Conservation (phyloP, 2,329 filamentous ascomycete species). For the Cercospora citrullina region DNA sequence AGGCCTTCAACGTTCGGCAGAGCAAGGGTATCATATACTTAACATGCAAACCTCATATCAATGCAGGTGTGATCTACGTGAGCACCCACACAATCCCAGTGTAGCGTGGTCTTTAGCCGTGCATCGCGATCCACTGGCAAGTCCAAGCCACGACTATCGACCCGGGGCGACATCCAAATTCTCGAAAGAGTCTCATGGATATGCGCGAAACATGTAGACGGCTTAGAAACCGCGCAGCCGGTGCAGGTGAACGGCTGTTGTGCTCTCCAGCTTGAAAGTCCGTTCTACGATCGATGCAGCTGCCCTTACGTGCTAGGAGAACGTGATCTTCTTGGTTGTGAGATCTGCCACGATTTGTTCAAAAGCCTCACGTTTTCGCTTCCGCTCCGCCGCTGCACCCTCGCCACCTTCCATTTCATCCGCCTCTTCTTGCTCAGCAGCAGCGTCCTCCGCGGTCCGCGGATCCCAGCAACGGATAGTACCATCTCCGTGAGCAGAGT, state of each 20-base stretch:
- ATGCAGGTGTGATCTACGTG: background rate
- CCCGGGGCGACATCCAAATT: background rate
- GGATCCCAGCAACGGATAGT: slow-evolving; percentile 79
- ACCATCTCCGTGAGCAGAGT: slow-evolving; percentile 81
- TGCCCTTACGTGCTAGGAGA: slow-evolving; percentile 23
- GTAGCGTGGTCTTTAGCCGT: background rate
- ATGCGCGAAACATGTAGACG: background rate
- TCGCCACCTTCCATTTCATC: slow-evolving; percentile 44
- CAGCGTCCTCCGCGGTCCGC: slow-evolving; percentile 50
- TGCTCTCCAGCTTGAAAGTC: background rate
- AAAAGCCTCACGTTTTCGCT: slow-evolving; percentile 73
- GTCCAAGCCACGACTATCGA: background rate
- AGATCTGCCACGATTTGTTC: slow-evolving; percentile 78
- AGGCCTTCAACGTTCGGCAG: background rate
- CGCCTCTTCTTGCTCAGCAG: slow-evolving; percentile 47
- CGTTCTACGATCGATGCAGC: background rate
- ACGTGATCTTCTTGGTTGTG: slow-evolving; percentile 69
- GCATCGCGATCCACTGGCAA: background rate
- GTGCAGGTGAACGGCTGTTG: background rate
- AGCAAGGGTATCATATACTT: background rate
- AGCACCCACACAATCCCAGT: background rate
- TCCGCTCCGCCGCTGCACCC: slow-evolving; percentile 50
- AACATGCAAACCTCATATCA: background rate
- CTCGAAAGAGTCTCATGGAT: background rate
- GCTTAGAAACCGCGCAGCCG: background rate